Percentiles rank a stretch among this genome's conserved stretches.
phyloP scores from a whole-genome alignment of 768 basidiomycete genomes.

The Russula abietina region DNA sequence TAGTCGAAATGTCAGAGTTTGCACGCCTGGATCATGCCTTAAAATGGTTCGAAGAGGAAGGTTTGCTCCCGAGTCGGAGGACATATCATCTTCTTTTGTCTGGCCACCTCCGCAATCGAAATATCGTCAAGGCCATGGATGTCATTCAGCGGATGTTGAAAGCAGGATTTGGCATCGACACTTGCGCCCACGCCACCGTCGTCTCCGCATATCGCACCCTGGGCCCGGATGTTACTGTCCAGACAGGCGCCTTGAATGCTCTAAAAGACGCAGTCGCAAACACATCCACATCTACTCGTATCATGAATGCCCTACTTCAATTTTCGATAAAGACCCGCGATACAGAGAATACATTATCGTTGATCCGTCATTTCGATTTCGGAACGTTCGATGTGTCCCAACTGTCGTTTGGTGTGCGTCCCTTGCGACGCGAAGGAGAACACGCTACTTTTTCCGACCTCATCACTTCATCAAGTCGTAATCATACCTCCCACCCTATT shows the following conservation, averaged over 20 bases:
- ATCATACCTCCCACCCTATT: conserved; percentile 2
- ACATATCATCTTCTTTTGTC: conserved; percentile 67
- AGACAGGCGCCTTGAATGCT: conserved; percentile 44
- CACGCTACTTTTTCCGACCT: conserved; percentile 1
- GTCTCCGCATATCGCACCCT: conserved; percentile 52
- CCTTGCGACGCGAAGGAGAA: conserved; percentile 16
- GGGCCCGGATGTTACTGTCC: conserved; percentile 52
- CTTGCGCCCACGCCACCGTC: conserved; percentile 55
- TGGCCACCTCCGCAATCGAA: conserved; percentile 62
- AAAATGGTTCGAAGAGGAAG: conserved; percentile 43
- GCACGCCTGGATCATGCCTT: conserved; percentile 41
- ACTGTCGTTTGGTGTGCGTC: conserved; percentile 8
- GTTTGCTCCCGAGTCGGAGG: conserved; percentile 46
- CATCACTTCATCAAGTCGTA: conserved; percentile 2
- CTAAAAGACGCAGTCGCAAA: conserved; percentile 38
- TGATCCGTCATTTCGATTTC: conserved; percentile 46
- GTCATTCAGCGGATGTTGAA: conserved; percentile 52
- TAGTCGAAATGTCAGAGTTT: conserved; percentile 47
- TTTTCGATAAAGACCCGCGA: conserved; percentile 53
- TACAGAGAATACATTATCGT: conserved; percentile 38
- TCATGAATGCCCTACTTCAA: conserved; percentile 67
- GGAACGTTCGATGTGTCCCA: conserved; percentile 10
- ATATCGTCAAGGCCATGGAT: conserved; percentile 50
- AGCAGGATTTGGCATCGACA: conserved; percentile 48
- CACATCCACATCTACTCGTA: conserved; percentile 42